Evolutionary conservation across 2,329 filamentous ascomycete genomes (phyloP).

Genomic region (Chaetoscypha palmicola): DNA sequence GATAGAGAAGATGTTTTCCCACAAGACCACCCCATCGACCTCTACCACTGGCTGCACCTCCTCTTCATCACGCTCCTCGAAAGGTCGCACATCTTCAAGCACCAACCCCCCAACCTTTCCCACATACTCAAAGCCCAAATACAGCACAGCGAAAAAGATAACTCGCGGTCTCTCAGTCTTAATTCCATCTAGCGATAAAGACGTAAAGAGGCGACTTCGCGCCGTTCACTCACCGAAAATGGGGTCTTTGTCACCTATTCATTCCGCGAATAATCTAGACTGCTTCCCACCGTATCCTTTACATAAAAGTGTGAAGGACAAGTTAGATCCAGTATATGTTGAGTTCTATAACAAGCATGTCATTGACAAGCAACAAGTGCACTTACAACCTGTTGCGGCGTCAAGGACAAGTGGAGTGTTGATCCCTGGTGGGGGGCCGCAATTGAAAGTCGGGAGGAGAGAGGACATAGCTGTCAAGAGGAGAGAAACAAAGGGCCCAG

Average conservation of each 20-base stretch:
- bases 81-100: neutral
- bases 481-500: conserved; percentile 39
- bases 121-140: neutral
- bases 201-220: neutral
- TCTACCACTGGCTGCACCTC: neutral
- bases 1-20: neutral
- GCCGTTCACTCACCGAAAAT: conserved; percentile 9
- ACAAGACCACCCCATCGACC: neutral
- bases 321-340: conserved; percentile 22
- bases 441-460: conserved; percentile 35
- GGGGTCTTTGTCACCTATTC: conserved; percentile 14
- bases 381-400: conserved; percentile 45
- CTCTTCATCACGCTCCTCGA: neutral
- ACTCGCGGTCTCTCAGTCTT: neutral
- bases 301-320: conserved; percentile 19
- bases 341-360: conserved; percentile 26
- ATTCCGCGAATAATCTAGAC: neutral
- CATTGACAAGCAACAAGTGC: conserved; percentile 37
- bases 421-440: conserved; percentile 44
- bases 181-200: neutral
- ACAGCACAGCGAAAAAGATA: neutral
- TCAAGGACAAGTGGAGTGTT: conserved; percentile 45
- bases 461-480: conserved; percentile 19
- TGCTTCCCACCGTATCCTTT: conserved; percentile 26
- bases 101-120: neutral